phyloP scores from a whole-genome alignment of 2,329 filamentous ascomycete genomes.

The Monosporascus cannonballus region DNA sequence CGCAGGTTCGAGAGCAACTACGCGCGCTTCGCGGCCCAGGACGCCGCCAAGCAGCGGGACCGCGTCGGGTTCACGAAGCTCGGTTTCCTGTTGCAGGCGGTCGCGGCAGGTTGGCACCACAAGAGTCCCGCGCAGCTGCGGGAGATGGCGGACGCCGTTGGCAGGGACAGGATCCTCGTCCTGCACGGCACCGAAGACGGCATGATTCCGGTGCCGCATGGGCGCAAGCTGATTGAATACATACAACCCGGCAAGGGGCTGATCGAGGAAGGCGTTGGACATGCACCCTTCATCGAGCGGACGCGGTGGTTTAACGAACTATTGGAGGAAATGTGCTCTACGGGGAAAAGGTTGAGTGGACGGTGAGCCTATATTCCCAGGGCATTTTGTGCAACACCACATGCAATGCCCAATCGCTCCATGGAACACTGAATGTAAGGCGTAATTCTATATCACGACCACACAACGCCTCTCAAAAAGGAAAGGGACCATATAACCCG shows the following conservation, averaged over 20 bases:
- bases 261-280: slow-evolving; percentile 66
- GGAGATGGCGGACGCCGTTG: slow-evolving; percentile 61
- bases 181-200: slow-evolving; percentile 69
- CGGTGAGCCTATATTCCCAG: slow-evolving; percentile 5
- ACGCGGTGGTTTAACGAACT: slow-evolving; percentile 61
- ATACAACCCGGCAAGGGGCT: slow-evolving; percentile 55
- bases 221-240: slow-evolving; percentile 58
- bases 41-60: slow-evolving; percentile 65
- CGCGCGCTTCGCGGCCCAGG: slow-evolving; percentile 75
- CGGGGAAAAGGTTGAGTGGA: slow-evolving; percentile 41
- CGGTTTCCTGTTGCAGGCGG: slow-evolving; percentile 70
- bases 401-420: too few species aligned
- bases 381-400: too few species aligned
- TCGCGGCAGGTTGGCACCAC: slow-evolving; percentile 74
- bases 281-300: slow-evolving; percentile 69
- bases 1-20: slow-evolving; percentile 65
- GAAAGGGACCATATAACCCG: background rate
- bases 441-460: background rate
- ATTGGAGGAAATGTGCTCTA: slow-evolving; percentile 50
- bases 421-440: too few species aligned
- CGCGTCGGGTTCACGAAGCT: slow-evolving; percentile 51
- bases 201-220: slow-evolving; percentile 74
- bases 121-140: slow-evolving; percentile 64
- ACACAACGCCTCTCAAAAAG: background rate
- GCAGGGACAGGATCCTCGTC: slow-evolving; percentile 67